Evolutionary conservation across 306 rosid species (phyloP).

Genomic region (Citrullus mucosospermus): DNA sequence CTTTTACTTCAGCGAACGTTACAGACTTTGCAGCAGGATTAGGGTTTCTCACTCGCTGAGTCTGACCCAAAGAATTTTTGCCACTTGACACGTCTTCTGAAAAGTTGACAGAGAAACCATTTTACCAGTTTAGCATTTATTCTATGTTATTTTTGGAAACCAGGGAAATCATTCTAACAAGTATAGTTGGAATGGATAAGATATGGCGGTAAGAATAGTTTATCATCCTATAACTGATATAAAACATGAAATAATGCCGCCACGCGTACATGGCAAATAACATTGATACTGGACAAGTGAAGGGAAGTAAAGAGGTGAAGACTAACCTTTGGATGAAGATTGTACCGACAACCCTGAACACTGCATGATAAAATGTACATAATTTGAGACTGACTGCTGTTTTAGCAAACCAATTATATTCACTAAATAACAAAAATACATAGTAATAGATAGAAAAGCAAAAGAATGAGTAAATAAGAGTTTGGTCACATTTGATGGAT

Average conservation of each 20-base stretch:
- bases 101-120: slow-evolving; percentile 4
- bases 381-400: slow-evolving; percentile 3
- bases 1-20: slow-evolving; percentile 20
- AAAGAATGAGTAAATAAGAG: slow-evolving; percentile 2
- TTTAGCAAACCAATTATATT: neutral
- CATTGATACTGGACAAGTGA: neutral
- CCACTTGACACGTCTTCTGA: neutral
- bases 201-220: neutral
- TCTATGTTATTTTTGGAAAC: neutral
- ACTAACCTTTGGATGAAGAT: slow-evolving; percentile 28
- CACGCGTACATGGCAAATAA: neutral
- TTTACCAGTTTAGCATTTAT: neutral
- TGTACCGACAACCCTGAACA: slow-evolving; percentile 7
- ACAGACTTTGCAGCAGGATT: slow-evolving; percentile 20
- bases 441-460: neutral
- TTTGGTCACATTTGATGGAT: slow-evolving; percentile 42
- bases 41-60: slow-evolving; percentile 1
- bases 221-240: neutral
- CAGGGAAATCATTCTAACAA: neutral
- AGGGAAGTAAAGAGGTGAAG: slow-evolving; percentile 11
- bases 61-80: slow-evolving; percentile 1
- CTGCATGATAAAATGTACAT: slow-evolving; percentile 16
- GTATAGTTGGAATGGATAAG: neutral
- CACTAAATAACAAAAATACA: neutral
- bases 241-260: neutral